A percentile compares a stretch with the other conserved stretches of the same genome.
Evolutionary conservation across 2,329 filamentous ascomycete species (phyloP).

Genomic region (Paracorniculantispora psalliotae): DNA sequence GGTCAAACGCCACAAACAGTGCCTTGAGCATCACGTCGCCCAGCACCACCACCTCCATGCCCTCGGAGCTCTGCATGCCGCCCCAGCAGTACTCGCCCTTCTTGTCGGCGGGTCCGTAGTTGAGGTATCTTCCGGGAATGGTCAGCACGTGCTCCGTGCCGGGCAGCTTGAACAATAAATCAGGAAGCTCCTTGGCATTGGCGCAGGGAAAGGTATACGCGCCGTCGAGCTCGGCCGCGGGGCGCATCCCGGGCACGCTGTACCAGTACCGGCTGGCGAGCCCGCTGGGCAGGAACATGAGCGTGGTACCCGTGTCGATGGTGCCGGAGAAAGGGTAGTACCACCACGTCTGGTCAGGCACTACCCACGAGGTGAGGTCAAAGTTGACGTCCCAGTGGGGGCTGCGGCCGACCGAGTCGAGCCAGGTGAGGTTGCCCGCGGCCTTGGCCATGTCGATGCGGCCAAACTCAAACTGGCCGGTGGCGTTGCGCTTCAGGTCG

Average conservation of each 20-base stretch:
- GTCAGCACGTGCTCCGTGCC: conserved; percentile 44
- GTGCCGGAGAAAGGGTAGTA: conserved; percentile 49
- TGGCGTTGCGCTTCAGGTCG: conserved; percentile 43
- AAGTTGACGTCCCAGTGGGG: conserved; percentile 44
- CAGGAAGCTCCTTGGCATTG: conserved; percentile 48
- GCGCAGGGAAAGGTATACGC: conserved; percentile 56
- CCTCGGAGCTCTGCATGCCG: conserved; percentile 60
- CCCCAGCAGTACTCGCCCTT: conserved; percentile 62
- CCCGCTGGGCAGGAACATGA: conserved; percentile 55
- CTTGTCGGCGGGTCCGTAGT: conserved; percentile 47
- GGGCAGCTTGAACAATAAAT: conserved; percentile 50
- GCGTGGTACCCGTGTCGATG: conserved; percentile 64
- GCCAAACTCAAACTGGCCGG: conserved; percentile 49
- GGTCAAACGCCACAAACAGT: conserved; percentile 68
- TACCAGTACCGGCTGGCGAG: conserved; percentile 58
- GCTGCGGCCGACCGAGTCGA: conserved; percentile 27
- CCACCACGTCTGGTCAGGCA: conserved; percentile 46
- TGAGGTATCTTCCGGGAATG: conserved; percentile 51
- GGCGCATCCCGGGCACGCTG: conserved; percentile 45
- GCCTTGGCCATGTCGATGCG: conserved; percentile 38
- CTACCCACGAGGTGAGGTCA: conserved; percentile 37
- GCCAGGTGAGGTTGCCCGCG: conserved; percentile 39
- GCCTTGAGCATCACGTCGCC: conserved; percentile 78
- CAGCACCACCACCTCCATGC: conserved; percentile 56
- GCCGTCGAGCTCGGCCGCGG: conserved; percentile 39